Conservation (phyloP, 768 basidiomycete species). For the Tylopilus subfusipes region DNA sequence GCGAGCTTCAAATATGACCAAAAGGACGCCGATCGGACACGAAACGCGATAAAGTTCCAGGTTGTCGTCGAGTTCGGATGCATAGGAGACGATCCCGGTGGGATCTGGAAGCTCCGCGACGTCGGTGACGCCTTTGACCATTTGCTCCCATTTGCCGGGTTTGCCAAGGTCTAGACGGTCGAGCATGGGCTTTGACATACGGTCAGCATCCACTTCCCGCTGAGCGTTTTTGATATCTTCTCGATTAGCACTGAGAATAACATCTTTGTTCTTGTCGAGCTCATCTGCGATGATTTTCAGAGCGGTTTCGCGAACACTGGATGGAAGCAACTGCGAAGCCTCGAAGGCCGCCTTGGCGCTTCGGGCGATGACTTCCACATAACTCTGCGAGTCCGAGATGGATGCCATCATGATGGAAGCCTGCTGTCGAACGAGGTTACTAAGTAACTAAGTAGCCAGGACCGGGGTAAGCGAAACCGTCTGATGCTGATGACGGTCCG, state of each 20-base stretch:
- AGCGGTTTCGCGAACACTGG: slow-evolving; percentile 66
- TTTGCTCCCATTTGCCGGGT: slow-evolving; percentile 89
- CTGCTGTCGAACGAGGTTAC: too few species aligned
- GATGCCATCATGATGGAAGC: background rate
- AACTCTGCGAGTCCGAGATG: slow-evolving; percentile 7
- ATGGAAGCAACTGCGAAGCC: slow-evolving; percentile 73
- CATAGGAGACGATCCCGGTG: slow-evolving; percentile 82
- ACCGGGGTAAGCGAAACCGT: too few species aligned
- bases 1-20: slow-evolving; percentile 96
- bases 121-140: slow-evolving; percentile 87
- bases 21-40: slow-evolving; percentile 92
- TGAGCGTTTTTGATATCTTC: slow-evolving; percentile 81
- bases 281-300: slow-evolving; percentile 65
- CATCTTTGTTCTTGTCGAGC: slow-evolving; percentile 59
- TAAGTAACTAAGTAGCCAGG: too few species aligned
- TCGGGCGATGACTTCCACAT: slow-evolving; percentile 63
- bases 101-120: slow-evolving; percentile 86
- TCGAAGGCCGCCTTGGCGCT: slow-evolving; percentile 84
- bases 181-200: slow-evolving; percentile 79
- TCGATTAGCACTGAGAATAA: slow-evolving; percentile 76
- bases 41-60: slow-evolving; percentile 91
- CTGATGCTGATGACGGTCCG: too few species aligned
- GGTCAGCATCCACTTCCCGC: slow-evolving; percentile 74
- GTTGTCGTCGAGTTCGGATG: slow-evolving; percentile 81
- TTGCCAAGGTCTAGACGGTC: slow-evolving; percentile 77